Evolutionary conservation across 768 basidiomycete species (phyloP).

Genomic region (Rhodosporidiobolus sp.): DNA sequence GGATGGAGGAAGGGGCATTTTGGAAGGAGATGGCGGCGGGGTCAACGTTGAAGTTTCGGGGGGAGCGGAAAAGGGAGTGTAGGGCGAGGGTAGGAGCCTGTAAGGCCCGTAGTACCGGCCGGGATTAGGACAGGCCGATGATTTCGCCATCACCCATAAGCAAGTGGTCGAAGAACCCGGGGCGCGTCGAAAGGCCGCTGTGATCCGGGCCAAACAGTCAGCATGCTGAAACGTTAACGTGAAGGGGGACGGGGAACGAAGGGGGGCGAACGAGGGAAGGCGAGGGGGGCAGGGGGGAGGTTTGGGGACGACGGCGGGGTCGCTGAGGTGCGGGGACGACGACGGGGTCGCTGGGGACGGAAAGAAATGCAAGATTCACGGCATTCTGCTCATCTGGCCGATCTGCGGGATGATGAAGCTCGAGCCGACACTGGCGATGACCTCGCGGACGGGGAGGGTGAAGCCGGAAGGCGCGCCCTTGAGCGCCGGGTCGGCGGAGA

Average conservation of each 20-base stretch:
- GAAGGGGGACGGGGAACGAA: too few species aligned
- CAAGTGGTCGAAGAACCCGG: slow-evolving; percentile 40
- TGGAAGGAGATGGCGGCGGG: neutral
- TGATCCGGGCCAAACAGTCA: too few species aligned
- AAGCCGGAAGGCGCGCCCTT: slow-evolving; percentile 91
- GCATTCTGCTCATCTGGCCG: slow-evolving; percentile 94
- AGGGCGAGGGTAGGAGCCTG: neutral
- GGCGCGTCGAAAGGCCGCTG: slow-evolving; percentile 34
- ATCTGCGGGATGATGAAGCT: slow-evolving; percentile 89
- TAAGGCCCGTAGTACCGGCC: too few species aligned
- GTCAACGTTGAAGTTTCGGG: neutral
- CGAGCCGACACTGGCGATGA: slow-evolving; percentile 84
- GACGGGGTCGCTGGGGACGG: too few species aligned
- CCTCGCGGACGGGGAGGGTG: slow-evolving; percentile 82
- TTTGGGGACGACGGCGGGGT: too few species aligned
- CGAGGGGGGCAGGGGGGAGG: neutral
- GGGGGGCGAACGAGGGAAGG: neutral
- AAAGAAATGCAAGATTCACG: slow-evolving; percentile 45
- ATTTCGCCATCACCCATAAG: slow-evolving; percentile 42
- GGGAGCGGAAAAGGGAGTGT: too few species aligned
- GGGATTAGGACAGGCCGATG: slow-evolving; percentile 40
- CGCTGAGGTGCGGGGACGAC: too few species aligned
- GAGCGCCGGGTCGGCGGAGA: slow-evolving; percentile 86
- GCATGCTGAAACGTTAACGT: neutral
- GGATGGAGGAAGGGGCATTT: neutral